A percentile compares a stretch with the other conserved stretches of the same genome.
These are phyloP conservation scores for Primulina huaijiensis DNA, from an alignment of 257 asterid species.

Conservation along the genomic window DNA sequence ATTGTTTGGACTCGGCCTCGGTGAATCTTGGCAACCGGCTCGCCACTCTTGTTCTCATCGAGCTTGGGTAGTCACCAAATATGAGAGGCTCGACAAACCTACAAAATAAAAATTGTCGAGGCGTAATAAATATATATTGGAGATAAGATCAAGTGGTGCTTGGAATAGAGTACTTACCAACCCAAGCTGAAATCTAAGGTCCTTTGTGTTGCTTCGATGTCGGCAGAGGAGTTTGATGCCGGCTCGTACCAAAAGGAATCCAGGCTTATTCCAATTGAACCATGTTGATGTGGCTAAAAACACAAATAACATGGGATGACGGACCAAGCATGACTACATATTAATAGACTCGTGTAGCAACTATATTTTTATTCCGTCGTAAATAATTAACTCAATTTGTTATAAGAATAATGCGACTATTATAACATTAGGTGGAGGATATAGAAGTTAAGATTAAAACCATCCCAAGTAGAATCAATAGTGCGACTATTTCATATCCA, in stretches of 20 bases:
- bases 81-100: constrained; percentile 84
- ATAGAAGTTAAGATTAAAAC: too few species aligned
- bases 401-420: too few species aligned
- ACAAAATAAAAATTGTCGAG: not conserved
- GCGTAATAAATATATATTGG: constrained; percentile 4
- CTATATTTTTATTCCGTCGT: too few species aligned
- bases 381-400: too few species aligned
- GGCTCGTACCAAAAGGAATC: constrained; percentile 78
- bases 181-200: constrained; percentile 78
- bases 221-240: constrained; percentile 41
- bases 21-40: constrained; percentile 59
- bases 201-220: constrained; percentile 57
- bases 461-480: too few species aligned
- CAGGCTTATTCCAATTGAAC: constrained; percentile 63
- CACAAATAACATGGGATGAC: too few species aligned
- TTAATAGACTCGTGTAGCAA: too few species aligned
- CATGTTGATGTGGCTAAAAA: constrained; percentile 50
- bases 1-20: constrained; percentile 38
- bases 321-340: too few species aligned
- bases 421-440: too few species aligned
- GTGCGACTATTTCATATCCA: too few species aligned
- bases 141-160: too few species aligned
- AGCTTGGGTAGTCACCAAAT: constrained; percentile 66
- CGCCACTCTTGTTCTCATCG: constrained; percentile 65
- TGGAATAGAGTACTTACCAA: constrained; percentile 41